Evolutionary conservation across 352 stramenopile species (phyloP), one percentile per base, ranked within the genome.

Genomic region (Globisporangium megalacanthum): DNA sequence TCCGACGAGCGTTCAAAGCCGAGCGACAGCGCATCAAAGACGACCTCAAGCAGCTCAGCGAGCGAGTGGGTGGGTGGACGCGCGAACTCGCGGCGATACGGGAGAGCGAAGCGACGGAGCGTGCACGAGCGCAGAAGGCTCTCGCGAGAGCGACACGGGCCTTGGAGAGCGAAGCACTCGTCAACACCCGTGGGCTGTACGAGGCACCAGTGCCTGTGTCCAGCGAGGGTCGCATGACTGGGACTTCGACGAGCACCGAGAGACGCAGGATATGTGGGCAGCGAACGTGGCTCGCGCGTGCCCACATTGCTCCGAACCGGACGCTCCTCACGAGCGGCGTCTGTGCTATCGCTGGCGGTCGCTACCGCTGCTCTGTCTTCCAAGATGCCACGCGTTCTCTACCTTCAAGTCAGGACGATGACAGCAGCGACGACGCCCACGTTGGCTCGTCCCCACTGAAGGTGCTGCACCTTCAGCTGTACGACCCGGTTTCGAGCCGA

Each of bases 1-100:
- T 64, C 8, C 64, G 77, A 39, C 65, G 75, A n/a, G 45, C 50
- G 11, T 67, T 73, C 17, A 86, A 88, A 31, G 70, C 67, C 2
- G 54, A 64, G 14, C 63, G 77, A 15, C 70, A 82, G 60, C 58
- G 60, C 9, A 62, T 86, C 17, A 88, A 84, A 53, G 61, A 60
- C 3, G 69, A 86, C 29, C 54, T 68, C 31, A 84, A 86, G 54
- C 31, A 47, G 44, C 13, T 67, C n/a, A 17, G 14, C 19, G 33
- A 36, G 11, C 62, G 73, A n/a, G 41, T 66, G 20, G 19, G 48
- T 3, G 61, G 41, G 11, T 68, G 54, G 44, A 83, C 63, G 31
- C 54, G 51, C 45, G 62, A 70, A 49, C 61, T 60, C 20, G 54
- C 69, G 31, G 10, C 52, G 6, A 45, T 60, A 0, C 60, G 56